Evolutionary conservation across 352 stramenopile genomes (phyloP), one percentile per base, ranked within the genome.

Genomic region (Phytophthora uliginosa): DNA sequence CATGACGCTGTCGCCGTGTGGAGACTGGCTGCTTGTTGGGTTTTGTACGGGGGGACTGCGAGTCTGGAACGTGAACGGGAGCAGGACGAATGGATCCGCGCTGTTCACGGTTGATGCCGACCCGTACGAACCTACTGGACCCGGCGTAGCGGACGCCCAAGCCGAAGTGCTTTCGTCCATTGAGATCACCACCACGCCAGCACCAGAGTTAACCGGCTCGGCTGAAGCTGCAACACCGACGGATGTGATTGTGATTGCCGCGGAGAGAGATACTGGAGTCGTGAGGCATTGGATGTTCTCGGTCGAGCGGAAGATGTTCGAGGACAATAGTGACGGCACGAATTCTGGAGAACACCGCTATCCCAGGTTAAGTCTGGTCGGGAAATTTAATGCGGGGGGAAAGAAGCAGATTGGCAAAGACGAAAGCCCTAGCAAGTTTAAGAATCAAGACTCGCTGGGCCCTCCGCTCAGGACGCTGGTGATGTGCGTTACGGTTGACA

Each of bases 11-110:
- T 82, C 73, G 3, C 54, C 57, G 7, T 84, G 73, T 68, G 76
- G 73, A 13, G 59, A 80, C 18, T 95, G 88, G 88, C 66, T 95
- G 20, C 77, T 93, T 33, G 81, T 74, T 26, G 83, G 85, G 0
- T 77, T 84, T 31, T 36, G 2, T 2, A 80, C 71, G 24, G 85
- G 85, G 15, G 45, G 68, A 0, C 62, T 95, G 24, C 83, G 77
- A 15, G 76, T 92, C 9, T 95, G 88, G 88, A 85, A 79, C 36
- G 70, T 84, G 6, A 78, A 74, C 28, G 70, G 60, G 8, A 76
- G 51, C 55, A 24, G 52, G 8, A 69, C 63, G 0, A 78, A 71
- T 9, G 40, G 26, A 9, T 65, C 59, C 8, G 59, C 38, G n/a
- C 17, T 69, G n/a, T 77, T 75, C 31, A 69, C 73, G 24, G 60